Base-by-base conservation (phyloP, 768 basidiomycete species). In the Tylopilus balloui region DNA sequence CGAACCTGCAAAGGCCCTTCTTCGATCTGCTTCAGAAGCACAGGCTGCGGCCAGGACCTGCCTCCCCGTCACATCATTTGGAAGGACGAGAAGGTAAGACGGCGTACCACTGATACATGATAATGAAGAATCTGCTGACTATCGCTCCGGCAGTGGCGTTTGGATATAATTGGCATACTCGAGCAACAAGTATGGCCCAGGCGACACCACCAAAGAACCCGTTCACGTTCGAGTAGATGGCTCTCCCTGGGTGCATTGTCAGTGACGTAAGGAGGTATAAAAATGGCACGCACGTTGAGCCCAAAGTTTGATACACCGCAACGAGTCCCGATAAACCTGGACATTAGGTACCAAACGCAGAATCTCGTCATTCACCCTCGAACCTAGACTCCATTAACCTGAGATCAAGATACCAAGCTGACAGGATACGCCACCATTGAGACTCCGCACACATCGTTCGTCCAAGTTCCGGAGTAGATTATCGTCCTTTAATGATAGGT, bases 21-120 rank as follows among this genome's bases (percentile, higher is more conserved):
- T 68, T 97, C 94, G 39, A 99, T 97, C 68, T 91, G 91, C 69
- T 94, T 95, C 52, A 99, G 71, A 39, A 97, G 76, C n/a, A 98
- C 93, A 24, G 96, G 96, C 65, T 95, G 91, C 17, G 96, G 96
- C 96, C 96, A 99, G 51, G 85, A 78, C 94, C 94, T 96, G 56
- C 13, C n/a, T 42, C 52, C 32, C 31, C 20, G 25, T 54, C 52
- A 53, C 21, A 51, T 40, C 52, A 44, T n/a, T 51, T 19, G 12
- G 31, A 39, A 12, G 19, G 35, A 25, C 23, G 24, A 38, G 4
- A 8, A 11, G 9, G 40, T 15, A 35, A 68, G n/a, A 17, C 2
- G 38, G n/a, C 86, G 38, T 49, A 90, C 95, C 95, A 98, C 73
- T 93, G 88, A 66, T 92, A 88, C 84, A 95, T 93, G 63, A 99